phyloP scores from a whole-genome alignment of 805 yeast genomes.

The Brettanomyces custersianus region DNA sequence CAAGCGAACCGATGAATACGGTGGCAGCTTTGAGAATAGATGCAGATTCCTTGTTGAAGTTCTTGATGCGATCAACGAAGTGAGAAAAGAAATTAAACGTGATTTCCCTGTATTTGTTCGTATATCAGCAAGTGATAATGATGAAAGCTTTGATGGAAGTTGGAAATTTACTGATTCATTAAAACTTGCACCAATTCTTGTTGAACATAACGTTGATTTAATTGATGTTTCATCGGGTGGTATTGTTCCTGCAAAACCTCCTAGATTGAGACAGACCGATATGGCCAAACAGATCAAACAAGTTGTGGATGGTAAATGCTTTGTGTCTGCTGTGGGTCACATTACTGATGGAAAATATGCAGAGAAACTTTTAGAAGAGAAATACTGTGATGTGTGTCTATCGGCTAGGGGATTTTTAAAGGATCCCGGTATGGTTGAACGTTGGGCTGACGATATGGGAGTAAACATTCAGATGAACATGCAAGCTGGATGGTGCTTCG shows the following conservation, averaged over 20 bases:
- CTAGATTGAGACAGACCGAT: constrained; percentile 29
- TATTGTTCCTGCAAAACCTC: constrained; percentile 20
- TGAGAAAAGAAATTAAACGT: neutral
- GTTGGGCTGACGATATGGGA: constrained; percentile 41
- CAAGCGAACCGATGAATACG: constrained; percentile 41
- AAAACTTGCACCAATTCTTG: constrained; percentile 29
- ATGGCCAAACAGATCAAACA: constrained; percentile 34
- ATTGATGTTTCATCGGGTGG: constrained; percentile 52
- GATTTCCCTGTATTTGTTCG: constrained; percentile 39
- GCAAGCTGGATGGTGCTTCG: constrained; percentile 12
- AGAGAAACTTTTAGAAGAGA: constrained; percentile 31
- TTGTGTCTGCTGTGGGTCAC: constrained; percentile 41
- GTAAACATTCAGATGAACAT: constrained; percentile 20
- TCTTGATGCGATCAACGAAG: constrained; percentile 27
- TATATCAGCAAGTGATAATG: constrained; percentile 36
- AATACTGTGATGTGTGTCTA: constrained; percentile 38
- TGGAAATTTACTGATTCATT: constrained; percentile 40
- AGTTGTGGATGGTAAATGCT: constrained; percentile 32
- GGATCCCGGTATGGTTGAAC: constrained; percentile 41
- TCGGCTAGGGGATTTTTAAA: constrained; percentile 38
- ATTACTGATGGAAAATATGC: constrained; percentile 29
- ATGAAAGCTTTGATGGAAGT: constrained; percentile 26
- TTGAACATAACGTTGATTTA: constrained; percentile 36
- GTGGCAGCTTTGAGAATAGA: constrained; percentile 39
- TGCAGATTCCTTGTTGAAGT: constrained; percentile 26